Evolutionary conservation across 768 basidiomycete species (phyloP).

Genomic region (Hygrophorus pudorinus): DNA sequence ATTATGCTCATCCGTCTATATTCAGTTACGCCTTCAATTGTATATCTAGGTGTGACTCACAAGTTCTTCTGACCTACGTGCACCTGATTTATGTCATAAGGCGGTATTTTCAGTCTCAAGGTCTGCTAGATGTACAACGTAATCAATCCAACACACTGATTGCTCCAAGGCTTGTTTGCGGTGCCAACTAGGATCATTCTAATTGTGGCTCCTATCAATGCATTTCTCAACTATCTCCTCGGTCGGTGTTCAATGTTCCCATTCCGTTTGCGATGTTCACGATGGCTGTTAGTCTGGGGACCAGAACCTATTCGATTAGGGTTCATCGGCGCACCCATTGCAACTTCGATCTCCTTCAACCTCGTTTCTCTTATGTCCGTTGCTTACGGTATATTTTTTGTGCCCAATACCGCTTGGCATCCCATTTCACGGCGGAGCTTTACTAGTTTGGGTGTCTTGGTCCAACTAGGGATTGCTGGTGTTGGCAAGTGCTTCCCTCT

Average conservation of each 20-base stretch:
- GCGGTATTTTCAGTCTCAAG: conserved; percentile 80
- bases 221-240: conserved; percentile 73
- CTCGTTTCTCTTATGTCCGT: conserved; percentile 60
- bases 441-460: conserved; percentile 50
- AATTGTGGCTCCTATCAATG: conserved; percentile 80
- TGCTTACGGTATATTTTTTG: conserved; percentile 51
- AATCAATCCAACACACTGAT: too few relatives aligned
- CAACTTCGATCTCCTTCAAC: conserved; percentile 84
- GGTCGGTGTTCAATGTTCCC: too few relatives aligned
- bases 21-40: conserved; percentile 43
- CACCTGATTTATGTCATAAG: conserved; percentile 18
- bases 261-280: background rate
- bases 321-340: conserved; percentile 87
- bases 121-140: conserved; percentile 18
- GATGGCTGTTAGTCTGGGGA: conserved; percentile 56
- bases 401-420: conserved; percentile 73
- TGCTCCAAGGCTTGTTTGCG: conserved; percentile 54
- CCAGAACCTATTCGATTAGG: conserved; percentile 71
- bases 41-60: conserved; percentile 32
- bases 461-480: conserved; percentile 74
- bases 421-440: conserved; percentile 59
- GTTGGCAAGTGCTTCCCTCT: conserved; percentile 35
- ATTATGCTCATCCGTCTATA: conserved; percentile 1
- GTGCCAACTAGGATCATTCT: conserved; percentile 80
- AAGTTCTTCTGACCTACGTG: conserved; percentile 2